Conservation (phyloP, 257 asterid genomes). For the Forsythia suspensa region DNA sequence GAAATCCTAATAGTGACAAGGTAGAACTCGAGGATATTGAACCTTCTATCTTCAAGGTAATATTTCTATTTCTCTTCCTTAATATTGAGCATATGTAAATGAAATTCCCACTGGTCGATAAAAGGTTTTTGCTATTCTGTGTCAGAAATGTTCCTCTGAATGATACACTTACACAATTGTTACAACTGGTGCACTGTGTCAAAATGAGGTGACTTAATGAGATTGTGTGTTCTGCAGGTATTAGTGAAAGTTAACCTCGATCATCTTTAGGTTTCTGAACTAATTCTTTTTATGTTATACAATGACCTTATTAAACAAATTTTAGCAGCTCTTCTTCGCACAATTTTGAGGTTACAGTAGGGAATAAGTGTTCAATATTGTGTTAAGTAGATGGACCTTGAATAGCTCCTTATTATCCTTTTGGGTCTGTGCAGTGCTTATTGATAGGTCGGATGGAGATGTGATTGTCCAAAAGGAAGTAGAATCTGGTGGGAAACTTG, state of each 20-base stretch:
- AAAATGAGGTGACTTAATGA: constrained; percentile 9
- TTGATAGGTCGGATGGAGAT: constrained; percentile 2
- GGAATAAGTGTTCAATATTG: not conserved
- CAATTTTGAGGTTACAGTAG: not conserved
- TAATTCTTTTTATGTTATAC: not conserved
- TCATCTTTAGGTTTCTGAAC: not conserved
- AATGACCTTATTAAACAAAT: not conserved
- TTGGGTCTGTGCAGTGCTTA: constrained; percentile 6
- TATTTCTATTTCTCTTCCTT: constrained; percentile 17
- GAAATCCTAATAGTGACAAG: constrained; percentile 58
- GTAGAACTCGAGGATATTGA: constrained; percentile 80
- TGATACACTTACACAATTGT: not conserved
- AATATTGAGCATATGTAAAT: not conserved
- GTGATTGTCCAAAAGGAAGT: not conserved
- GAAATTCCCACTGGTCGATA: not conserved
- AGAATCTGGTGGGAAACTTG: constrained; percentile 1
- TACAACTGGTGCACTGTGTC: constrained; percentile 19
- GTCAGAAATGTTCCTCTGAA: not conserved
- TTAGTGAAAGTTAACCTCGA: not conserved
- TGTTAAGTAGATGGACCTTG: constrained; percentile 1
- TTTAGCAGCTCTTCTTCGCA: not conserved
- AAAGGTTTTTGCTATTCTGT: not conserved
- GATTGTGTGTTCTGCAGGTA: constrained; percentile 4
- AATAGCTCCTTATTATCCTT: not conserved
- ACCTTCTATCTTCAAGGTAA: constrained; percentile 82